These are phyloP conservation scores for Jaapia argillacea DNA, from an alignment of 768 basidiomycete genomes.

Conservation along the genomic window DNA sequence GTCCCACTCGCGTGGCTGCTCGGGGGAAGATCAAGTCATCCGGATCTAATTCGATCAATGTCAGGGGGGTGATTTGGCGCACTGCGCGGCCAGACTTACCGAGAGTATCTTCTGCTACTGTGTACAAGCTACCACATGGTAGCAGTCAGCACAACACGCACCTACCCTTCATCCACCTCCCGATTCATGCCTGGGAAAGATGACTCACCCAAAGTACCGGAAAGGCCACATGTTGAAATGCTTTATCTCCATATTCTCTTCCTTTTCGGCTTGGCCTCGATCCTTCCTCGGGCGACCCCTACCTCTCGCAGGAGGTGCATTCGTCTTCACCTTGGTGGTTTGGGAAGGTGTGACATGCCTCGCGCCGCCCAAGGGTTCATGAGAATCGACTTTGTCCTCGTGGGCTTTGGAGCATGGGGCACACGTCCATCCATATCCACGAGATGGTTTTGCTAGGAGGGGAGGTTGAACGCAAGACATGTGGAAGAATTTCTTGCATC, in stretches of 20 bases:
- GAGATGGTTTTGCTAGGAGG: slow-evolving; percentile 80
- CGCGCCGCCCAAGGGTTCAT: slow-evolving; percentile 36
- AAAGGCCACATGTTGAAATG: slow-evolving; percentile 92
- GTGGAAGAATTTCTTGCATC: slow-evolving; percentile 91
- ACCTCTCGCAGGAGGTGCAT: slow-evolving; percentile 62
- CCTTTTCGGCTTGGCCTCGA: slow-evolving; percentile 58
- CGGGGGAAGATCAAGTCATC: slow-evolving; percentile 97
- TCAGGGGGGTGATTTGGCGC: slow-evolving; percentile 14
- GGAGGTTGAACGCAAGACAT: slow-evolving; percentile 94
- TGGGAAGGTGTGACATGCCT: slow-evolving; percentile 41
- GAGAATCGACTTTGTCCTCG: slow-evolving; percentile 77
- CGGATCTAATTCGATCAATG: no score
- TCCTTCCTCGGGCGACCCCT: slow-evolving; percentile 76
- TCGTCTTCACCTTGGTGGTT: slow-evolving; percentile 48
- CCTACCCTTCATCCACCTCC: slow-evolving; percentile 4
- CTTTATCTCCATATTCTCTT: slow-evolving; percentile 69
- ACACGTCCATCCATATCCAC: slow-evolving; percentile 97
- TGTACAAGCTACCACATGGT: slow-evolving; percentile 63
- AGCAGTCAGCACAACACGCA: no score
- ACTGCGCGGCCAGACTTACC: slow-evolving; percentile 33
- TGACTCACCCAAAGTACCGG: slow-evolving; percentile 87
- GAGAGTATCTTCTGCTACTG: slow-evolving; percentile 84
- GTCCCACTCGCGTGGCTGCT: slow-evolving; percentile 82
- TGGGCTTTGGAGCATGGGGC: slow-evolving; percentile 84
- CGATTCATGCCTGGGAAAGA: background rate